Evolutionary conservation across 1,284 basidiomycete genomes (phyloP), one percentile per base, ranked within the genome.

Genomic region (Leccinum subatratum): DNA sequence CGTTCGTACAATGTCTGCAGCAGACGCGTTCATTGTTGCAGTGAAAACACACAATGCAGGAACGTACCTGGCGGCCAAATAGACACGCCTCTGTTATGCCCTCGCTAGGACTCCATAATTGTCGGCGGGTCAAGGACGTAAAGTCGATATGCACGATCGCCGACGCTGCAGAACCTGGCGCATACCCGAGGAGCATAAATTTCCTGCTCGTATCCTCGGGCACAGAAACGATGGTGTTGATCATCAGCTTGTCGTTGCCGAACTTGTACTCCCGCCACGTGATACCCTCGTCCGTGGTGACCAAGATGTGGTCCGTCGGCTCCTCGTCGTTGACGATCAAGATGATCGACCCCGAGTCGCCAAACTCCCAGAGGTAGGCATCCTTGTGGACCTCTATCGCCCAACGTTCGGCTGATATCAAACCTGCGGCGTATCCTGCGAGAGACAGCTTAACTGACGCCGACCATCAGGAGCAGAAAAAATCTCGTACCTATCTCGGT

Each of bases 301-400:
- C 98, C 68, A 95, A 78, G 48, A 98, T 86, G 70, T 92, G 89
- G 75, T 98, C 93, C 2, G 94, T 96, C 0, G 95, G 86, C 67
- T 91, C 91, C 77, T 98, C 95, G 77, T 99, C 97, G 77, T 98
- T 97, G 64, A 89, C 95, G 79, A 99, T 90, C 69, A 99, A 82
- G 45, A 99, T 83, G 67, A 99, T 85, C 0, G 95, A 95, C 8
- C 97, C 96, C 2, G 94, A 96, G 79, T 99, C 97, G 45, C 96
- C 96, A 74, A 95, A 98, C 75, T 97, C 95, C 95, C 95, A 99
- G 63, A 97, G 84, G 76, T 98, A 93, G 0, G 97, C 96, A 72
- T 97, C 96, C 77, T 99, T 99, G 81, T 95, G 94, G 3, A 99
- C 92, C 79, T 99, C 96, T n/a, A n/a, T n/a, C n/a, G 70, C 67